These are phyloP conservation scores for Nitzschia sp. DNA, from an alignment of 108 stramenopile species.

Conservation along the genomic window DNA sequence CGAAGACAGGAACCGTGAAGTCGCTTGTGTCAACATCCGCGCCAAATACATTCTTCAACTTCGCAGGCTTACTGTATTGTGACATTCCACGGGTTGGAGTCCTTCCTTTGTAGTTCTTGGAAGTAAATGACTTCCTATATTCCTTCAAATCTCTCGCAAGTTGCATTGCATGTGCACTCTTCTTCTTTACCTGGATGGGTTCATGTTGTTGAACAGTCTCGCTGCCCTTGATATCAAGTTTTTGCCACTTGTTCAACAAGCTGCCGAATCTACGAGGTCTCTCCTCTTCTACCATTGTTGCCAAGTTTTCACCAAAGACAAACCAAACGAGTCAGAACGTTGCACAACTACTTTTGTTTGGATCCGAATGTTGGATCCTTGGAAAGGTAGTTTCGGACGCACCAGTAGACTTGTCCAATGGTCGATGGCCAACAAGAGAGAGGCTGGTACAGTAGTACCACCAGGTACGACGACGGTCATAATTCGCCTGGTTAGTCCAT, in stretches of 20 bases:
- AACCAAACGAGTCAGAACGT: no score
- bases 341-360: no score
- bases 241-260: conserved; percentile 13
- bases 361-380: no score
- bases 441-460: no score
- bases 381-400: no score
- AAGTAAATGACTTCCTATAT: conserved; percentile 12
- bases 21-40: conserved; percentile 10
- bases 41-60: conserved; percentile 43
- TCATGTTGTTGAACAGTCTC: not conserved
- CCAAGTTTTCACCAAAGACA: no score
- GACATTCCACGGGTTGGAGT: conserved; percentile 24
- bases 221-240: conserved; percentile 7
- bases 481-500: no score
- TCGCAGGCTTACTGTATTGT: conserved; percentile 17
- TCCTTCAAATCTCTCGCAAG: conserved; percentile 5
- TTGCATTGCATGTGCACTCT: conserved; percentile 6
- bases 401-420: no score
- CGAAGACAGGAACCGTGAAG: conserved; percentile 41
- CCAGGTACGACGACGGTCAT: no score
- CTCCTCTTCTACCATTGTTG: not conserved
- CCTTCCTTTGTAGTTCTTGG: conserved; percentile 12
- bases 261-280: conserved; percentile 3
- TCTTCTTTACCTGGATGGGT: not conserved
- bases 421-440: no score